phyloP scores from a whole-genome alignment of 768 basidiomycete species.

The Lactarius sanguifluus region DNA sequence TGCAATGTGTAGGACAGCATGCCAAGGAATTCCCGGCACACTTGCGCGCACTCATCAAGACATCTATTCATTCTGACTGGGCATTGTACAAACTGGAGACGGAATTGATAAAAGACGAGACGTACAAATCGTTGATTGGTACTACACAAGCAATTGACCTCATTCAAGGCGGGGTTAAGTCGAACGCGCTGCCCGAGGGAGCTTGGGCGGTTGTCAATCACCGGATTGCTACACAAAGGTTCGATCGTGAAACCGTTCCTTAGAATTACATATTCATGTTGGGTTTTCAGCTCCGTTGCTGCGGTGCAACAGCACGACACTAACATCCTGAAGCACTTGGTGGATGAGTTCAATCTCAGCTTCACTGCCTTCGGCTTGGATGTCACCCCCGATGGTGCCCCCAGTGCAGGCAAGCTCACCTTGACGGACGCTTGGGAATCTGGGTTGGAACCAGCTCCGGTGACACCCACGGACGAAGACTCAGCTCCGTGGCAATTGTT shows the following conservation, averaged over 20 bases:
- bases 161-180: slow-evolving; percentile 44
- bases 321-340: slow-evolving; percentile 34
- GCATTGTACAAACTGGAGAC: slow-evolving; percentile 40
- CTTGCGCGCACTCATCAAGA: slow-evolving; percentile 35
- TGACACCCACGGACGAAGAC: slow-evolving; percentile 40
- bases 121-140: slow-evolving; percentile 37
- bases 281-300: slow-evolving; percentile 34
- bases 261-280: not conserved
- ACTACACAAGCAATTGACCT: slow-evolving; percentile 40
- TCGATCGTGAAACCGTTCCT: not conserved
- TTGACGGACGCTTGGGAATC: slow-evolving; percentile 40
- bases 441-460: slow-evolving; percentile 43
- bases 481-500: slow-evolving; percentile 42
- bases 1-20: slow-evolving; percentile 47
- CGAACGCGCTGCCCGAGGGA: slow-evolving; percentile 48
- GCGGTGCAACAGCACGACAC: slow-evolving; percentile 37
- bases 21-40: slow-evolving; percentile 39
- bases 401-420: slow-evolving; percentile 40
- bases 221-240: slow-evolving; percentile 39
- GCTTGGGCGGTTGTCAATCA: slow-evolving; percentile 41
- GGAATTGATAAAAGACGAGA: slow-evolving; percentile 32
- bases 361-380: slow-evolving; percentile 43
- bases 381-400: slow-evolving; percentile 30
- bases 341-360: slow-evolving; percentile 42
- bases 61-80: slow-evolving; percentile 34